These are phyloP conservation scores for Penicillium canescens DNA, from an alignment of 495 filamentous ascomycete genomes.

Conservation along the genomic window DNA sequence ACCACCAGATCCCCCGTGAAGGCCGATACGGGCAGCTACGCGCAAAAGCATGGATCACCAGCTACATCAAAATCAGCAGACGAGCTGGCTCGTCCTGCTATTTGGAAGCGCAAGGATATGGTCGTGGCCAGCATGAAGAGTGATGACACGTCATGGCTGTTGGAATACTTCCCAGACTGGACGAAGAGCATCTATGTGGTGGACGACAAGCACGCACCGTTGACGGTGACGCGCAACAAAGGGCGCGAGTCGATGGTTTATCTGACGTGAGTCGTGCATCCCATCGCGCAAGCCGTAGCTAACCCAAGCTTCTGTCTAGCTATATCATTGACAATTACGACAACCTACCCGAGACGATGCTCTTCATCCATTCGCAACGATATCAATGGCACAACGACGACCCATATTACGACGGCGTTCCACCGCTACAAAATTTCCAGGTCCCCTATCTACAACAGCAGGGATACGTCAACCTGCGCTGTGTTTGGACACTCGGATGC, in stretches of 20 bases:
- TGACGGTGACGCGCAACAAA: conserved; percentile 54
- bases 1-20: conserved; percentile 10
- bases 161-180: conserved; percentile 49
- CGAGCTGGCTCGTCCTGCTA: conserved; percentile 30
- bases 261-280: conserved; percentile 50
- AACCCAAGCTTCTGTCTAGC: conserved; percentile 18
- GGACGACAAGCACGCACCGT: conserved; percentile 43
- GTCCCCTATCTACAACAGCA: conserved; percentile 52
- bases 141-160: conserved; percentile 59
- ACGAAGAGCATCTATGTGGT: conserved; percentile 54
- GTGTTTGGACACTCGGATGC: conserved; percentile 62
- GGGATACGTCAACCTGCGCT: conserved; percentile 68
- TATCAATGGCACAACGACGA: conserved; percentile 66
- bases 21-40: conserved; percentile 20
- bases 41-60: conserved; percentile 18
- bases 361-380: conserved; percentile 63
- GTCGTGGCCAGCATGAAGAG: conserved; percentile 54
- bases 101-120: conserved; percentile 42
- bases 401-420: conserved; percentile 49
- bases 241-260: conserved; percentile 61
- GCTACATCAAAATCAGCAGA: conserved; percentile 18
- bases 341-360: conserved; percentile 54
- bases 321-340: conserved; percentile 69
- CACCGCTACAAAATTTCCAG: conserved; percentile 54
- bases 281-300: neutral